These are phyloP conservation scores for Pseudocercospora fuligena DNA, from an alignment of 2,329 filamentous ascomycete genomes.

Conservation along the genomic window DNA sequence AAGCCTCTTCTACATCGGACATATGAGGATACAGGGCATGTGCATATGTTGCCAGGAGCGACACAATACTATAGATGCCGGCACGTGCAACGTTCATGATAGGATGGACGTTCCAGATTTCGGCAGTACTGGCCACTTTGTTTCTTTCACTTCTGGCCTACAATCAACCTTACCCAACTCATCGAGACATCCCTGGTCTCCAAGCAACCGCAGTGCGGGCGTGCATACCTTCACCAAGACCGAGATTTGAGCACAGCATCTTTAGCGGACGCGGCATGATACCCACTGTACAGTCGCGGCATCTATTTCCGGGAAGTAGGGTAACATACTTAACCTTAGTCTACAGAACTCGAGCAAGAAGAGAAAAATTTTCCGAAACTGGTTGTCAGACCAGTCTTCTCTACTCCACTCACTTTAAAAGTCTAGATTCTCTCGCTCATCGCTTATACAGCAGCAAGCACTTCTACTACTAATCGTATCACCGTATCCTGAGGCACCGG, in stretches of 20 bases:
- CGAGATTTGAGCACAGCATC: neutral
- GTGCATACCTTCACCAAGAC: neutral
- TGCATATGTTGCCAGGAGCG: too few relatives aligned
- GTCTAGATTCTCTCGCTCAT: neutral
- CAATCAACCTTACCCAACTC: neutral
- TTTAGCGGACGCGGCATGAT: conserved; percentile 3
- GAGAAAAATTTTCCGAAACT: neutral
- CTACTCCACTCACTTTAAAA: neutral
- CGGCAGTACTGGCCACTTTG: neutral
- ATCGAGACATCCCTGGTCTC: neutral
- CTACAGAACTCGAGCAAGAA: neutral
- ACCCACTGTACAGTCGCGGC: conserved; percentile 3
- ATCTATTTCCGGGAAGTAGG: neutral
- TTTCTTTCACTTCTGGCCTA: neutral
- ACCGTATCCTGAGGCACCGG: conserved; percentile 4
- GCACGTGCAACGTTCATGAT: too few relatives aligned
- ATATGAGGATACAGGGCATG: too few relatives aligned
- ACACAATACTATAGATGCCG: too few relatives aligned
- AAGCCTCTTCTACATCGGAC: too few relatives aligned
- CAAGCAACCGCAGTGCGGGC: neutral
- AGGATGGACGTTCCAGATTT: neutral
- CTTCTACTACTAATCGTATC: too few relatives aligned
- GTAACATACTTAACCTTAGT: conserved; percentile 6
- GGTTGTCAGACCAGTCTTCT: neutral
- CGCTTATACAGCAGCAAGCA: too few relatives aligned